Base-by-base conservation (phyloP, 2,329 filamentous ascomycete genomes). In the Fusarium subglutinans region DNA sequence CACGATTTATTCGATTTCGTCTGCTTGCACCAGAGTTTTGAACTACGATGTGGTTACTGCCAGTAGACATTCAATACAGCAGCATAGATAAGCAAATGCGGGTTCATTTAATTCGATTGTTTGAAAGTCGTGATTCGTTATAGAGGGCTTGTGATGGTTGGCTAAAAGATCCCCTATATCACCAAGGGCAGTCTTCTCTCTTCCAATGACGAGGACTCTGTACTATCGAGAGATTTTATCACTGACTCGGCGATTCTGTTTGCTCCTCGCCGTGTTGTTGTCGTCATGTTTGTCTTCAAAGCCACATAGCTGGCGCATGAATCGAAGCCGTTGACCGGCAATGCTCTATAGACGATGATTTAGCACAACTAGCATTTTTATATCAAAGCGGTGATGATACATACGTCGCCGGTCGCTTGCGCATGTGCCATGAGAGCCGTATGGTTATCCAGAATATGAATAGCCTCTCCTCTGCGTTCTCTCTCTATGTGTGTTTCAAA, bases 361-460 rank as follows among this genome's bases (percentile, higher is more conserved):
- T 55, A 55, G 54, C 50, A 35, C 26, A 11, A 6, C 22, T n/a
- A 26, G 35, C 10, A 55, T 41, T 12, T 57, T 22, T 24, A 48
- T 33, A 57, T 48, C 20, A 38, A 54, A 43, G 37, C 30, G 41
- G 38, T 37, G 58, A 41, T 41, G 22, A 41, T n/a, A 44, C 87
- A 75, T 78, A 91, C 90, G 74, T 90, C 87, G 38, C 85, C 84
- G 37, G 84, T 83, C 71, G 86, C 86, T 72, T 87, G 85, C 5
- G 90, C 87, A 47, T 89, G 86, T 83, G 89, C 90, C 84, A 90
- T 88, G 54, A 92, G 81, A 63, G 88, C 81, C 76, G 91, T 89
- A 0, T 89, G 89, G 33, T 80, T 86, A 71, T 89, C 87, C 6
- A 92, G 84, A 44, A 91, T 84, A 17, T 86, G 82, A 26, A 87